These are phyloP conservation scores for Hanseniaspora clermontiae DNA, from an alignment of 805 yeast genomes.

Conservation along the genomic window DNA sequence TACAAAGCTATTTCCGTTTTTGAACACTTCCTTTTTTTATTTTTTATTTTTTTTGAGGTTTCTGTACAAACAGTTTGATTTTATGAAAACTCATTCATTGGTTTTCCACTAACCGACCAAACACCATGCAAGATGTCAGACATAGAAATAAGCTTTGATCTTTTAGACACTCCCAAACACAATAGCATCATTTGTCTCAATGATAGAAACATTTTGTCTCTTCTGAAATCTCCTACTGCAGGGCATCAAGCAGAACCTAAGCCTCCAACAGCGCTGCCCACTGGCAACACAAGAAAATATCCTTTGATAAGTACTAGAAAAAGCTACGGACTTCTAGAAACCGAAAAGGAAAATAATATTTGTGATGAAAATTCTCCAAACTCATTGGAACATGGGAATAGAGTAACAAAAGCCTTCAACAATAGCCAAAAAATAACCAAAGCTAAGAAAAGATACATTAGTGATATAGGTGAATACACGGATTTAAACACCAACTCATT, in stretches of 20 bases:
- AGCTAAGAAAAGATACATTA: background rate
- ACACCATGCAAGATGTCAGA: background rate
- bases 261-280: background rate
- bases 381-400: background rate
- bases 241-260: background rate
- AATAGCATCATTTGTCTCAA: background rate
- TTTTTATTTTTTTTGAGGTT: background rate
- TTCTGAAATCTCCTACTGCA: background rate
- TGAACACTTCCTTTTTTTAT: background rate
- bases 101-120: background rate
- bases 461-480: background rate
- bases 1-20: no score
- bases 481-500: background rate
- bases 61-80: no score
- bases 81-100: background rate
- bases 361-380: background rate
- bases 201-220: background rate
- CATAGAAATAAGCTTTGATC: background rate
- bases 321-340: background rate
- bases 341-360: background rate
- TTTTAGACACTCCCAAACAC: background rate
- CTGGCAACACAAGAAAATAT: background rate
- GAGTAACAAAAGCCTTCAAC: background rate
- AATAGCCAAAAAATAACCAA: background rate
- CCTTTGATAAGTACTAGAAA: background rate